phyloP scores from a whole-genome alignment of 768 basidiomycete species.

The Sistotremastrum niveocremeum region DNA sequence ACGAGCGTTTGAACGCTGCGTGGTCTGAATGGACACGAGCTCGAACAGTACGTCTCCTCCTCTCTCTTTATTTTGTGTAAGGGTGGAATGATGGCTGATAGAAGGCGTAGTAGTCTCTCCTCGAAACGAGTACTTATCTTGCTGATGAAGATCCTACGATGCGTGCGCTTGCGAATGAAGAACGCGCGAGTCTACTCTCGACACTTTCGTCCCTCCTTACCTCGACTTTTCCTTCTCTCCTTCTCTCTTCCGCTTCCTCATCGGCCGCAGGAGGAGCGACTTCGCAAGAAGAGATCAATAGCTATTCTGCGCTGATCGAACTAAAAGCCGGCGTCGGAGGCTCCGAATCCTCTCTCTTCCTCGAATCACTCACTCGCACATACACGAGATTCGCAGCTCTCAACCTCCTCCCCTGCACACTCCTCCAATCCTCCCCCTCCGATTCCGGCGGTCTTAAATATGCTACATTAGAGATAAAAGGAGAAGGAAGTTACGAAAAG shows the following conservation, averaged over 20 bases:
- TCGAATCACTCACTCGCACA: slow-evolving; percentile 67
- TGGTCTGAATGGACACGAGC: slow-evolving; percentile 55
- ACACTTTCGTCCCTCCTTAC: slow-evolving; percentile 16
- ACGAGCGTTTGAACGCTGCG: slow-evolving; percentile 50
- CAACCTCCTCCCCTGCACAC: no score
- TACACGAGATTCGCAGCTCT: slow-evolving; percentile 50
- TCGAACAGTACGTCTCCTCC: slow-evolving; percentile 34
- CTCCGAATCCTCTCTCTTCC: slow-evolving; percentile 73
- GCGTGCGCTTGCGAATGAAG: slow-evolving; percentile 59
- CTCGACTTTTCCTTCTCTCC: slow-evolving; percentile 29
- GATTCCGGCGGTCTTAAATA: slow-evolving; percentile 62
- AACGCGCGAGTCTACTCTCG: slow-evolving; percentile 34
- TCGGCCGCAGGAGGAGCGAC: no score
- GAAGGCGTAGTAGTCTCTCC: slow-evolving; percentile 41
- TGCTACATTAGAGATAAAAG: slow-evolving; percentile 68
- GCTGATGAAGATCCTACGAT: slow-evolving; percentile 64
- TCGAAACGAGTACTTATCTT: slow-evolving; percentile 49
- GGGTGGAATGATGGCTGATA: slow-evolving; percentile 6
- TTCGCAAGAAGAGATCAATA: slow-evolving; percentile 44
- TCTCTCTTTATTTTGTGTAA: not conserved
- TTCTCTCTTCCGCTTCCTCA: slow-evolving; percentile 63
- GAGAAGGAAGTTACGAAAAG: slow-evolving; percentile 62
- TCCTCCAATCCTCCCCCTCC: slow-evolving; percentile 2
- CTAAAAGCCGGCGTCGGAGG: slow-evolving; percentile 91
- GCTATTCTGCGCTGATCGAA: slow-evolving; percentile 63